Evolutionary conservation across 768 basidiomycete genomes (phyloP).

Genomic region (Steccherinum ochraceum): DNA sequence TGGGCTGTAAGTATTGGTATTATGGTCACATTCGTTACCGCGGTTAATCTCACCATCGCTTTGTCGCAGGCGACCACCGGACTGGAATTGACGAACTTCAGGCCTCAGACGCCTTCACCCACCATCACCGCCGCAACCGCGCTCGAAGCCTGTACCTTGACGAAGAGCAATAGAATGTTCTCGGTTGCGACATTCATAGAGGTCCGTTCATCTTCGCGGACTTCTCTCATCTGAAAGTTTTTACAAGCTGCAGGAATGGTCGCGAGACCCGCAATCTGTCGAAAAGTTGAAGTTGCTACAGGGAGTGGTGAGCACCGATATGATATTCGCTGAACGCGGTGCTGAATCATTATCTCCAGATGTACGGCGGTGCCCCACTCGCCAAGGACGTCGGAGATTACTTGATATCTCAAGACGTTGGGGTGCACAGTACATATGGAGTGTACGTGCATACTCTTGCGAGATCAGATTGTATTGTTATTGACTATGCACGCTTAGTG

Average conservation of each 20-base stretch:
- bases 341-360: background rate
- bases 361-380: constrained; percentile 13
- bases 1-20: constrained; percentile 15
- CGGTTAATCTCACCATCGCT: background rate
- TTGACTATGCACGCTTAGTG: background rate
- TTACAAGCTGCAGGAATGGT: constrained; percentile 22
- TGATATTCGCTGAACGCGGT: background rate
- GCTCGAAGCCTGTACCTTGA: constrained; percentile 12
- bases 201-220: constrained; percentile 7
- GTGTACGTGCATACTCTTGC: background rate
- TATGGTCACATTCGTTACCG: background rate
- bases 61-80: constrained; percentile 18
- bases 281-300: constrained; percentile 1
- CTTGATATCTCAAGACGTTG: constrained; percentile 6
- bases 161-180: constrained; percentile 16
- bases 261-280: constrained; percentile 16
- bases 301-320: background rate
- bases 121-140: constrained; percentile 19
- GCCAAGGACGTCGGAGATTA: constrained; percentile 10
- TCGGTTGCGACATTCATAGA: constrained; percentile 24
- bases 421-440: constrained; percentile 3
- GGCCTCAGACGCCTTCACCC: constrained; percentile 17
- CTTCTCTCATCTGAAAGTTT: background rate
- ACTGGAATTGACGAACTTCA: constrained; percentile 16
- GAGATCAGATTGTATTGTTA: background rate